Evolutionary conservation across 2,329 filamentous ascomycete genomes (phyloP), one percentile per base, ranked within the genome.

Genomic region (Xylaria sp.): DNA sequence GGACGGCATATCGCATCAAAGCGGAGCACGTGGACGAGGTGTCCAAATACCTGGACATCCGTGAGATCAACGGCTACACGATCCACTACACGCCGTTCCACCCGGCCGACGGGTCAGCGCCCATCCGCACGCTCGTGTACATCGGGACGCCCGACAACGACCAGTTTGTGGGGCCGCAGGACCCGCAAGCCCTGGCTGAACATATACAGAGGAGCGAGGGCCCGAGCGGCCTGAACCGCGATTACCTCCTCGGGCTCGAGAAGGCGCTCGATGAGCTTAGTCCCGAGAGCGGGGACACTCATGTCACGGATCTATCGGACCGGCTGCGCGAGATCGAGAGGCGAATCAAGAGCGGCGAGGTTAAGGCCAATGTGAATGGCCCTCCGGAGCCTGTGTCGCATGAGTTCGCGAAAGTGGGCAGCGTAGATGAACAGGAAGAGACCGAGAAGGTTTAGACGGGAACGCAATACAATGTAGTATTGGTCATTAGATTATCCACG

Each of bases 31-130:
- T 97, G 24, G 86, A 89, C 68, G 91, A 95, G 81, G 95, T 98
- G 3, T 91, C 93, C 73, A 87, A 90, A 67, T 98, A 98, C 79
- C 92, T 99, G 56, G 94, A 98, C 80, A 95, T 98, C 72, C 91
- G 96, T 54, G 96, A 99, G 81, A 97, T 98, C 78, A 97, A 98
- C 82, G 96, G 96, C 30, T 99, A 99, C 81, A 93, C 90, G 62
- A 97, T 97, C 73, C 94, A 98, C 81, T 93, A 94, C 80, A 93
- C 94, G 32, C 89, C 92, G 0, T 98, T 98, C 79, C 85, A 94
- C 75, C 89, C 91, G 6, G 85, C 69, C 21, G 71, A 79, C 53
- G 70, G 70, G 19, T 24, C 75, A n/a, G 78, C 77, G 3, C 73
- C 80, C 21, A 85, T 89, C 74, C 80, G 78, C 62, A 85, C 86